phyloP scores from a whole-genome alignment of 495 filamentous ascomycete species.

The Lepidopterella palustris region DNA sequence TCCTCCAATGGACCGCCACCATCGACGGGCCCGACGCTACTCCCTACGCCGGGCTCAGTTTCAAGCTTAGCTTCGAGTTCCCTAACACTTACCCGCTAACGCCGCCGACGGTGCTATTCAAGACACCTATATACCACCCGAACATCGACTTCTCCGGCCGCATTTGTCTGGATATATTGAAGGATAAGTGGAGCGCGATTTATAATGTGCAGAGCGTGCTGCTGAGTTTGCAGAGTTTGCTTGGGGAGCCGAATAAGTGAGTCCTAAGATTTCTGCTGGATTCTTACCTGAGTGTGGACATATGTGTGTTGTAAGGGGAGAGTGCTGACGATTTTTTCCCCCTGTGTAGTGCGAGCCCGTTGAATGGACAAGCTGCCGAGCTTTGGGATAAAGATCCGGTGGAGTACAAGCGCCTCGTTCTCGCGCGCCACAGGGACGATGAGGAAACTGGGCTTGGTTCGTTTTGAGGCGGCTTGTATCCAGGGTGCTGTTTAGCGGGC shows the following conservation, averaged over 20 bases:
- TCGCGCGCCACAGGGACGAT: conserved; percentile 58
- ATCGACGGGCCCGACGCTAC: conserved; percentile 89
- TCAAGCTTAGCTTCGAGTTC: conserved; percentile 92
- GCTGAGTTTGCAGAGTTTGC: conserved; percentile 86
- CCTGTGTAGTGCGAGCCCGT: conserved; percentile 70
- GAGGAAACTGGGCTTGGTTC: conserved; percentile 34
- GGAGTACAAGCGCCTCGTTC: conserved; percentile 77
- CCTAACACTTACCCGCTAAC: conserved; percentile 89
- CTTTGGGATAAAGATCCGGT: conserved; percentile 86
- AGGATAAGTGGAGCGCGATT: conserved; percentile 95
- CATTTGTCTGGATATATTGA: conserved; percentile 76
- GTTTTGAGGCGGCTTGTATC: neutral
- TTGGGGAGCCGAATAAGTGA: conserved; percentile 98
- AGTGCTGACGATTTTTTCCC: conserved; percentile 26
- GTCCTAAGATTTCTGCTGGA: too few relatives aligned
- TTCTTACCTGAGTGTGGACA: too few relatives aligned
- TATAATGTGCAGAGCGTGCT: conserved; percentile 93
- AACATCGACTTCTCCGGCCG: conserved; percentile 40
- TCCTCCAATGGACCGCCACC: conserved; percentile 86
- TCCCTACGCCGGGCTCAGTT: conserved; percentile 77
- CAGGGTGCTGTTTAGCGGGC: neutral
- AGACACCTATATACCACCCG: conserved; percentile 42
- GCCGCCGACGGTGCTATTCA: conserved; percentile 75
- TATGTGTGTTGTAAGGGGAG: conserved; percentile 1
- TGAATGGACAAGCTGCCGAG: conserved; percentile 94